Conservation (phyloP, 177 flowering plant species). For the Vitis hybrid region DNA sequence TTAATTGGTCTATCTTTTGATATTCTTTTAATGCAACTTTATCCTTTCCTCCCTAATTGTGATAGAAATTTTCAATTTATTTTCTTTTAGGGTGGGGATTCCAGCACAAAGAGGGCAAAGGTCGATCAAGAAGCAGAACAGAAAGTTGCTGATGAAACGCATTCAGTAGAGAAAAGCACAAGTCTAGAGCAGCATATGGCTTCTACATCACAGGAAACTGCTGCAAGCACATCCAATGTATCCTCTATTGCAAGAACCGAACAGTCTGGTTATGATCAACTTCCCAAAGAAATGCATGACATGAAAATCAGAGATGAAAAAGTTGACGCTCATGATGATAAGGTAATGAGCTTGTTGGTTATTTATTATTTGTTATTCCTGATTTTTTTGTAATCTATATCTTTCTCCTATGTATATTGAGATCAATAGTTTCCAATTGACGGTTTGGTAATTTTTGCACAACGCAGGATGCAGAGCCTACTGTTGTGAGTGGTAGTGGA, state of each 20-base stretch:
- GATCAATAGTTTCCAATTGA: background rate
- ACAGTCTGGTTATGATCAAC: slow-evolving; percentile 52
- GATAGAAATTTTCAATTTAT: background rate
- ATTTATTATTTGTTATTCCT: background rate
- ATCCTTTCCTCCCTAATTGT: background rate
- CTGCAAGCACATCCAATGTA: slow-evolving; percentile 48
- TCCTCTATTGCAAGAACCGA: slow-evolving; percentile 35
- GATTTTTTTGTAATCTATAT: background rate
- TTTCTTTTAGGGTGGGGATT: slow-evolving; percentile 61
- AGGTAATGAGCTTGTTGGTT: slow-evolving; percentile 31
- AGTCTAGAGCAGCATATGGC: slow-evolving; percentile 38
- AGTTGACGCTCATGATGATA: slow-evolving; percentile 50
- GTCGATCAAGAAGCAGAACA: slow-evolving; percentile 62
- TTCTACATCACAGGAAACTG: slow-evolving; percentile 47
- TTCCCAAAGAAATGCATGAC: slow-evolving; percentile 68
- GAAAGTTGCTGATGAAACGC: slow-evolving; percentile 22
- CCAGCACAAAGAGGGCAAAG: slow-evolving; percentile 60
- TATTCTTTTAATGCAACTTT: background rate
- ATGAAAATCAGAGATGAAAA: slow-evolving; percentile 78
- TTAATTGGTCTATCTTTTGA: background rate
- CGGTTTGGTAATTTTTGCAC: slow-evolving; percentile 12
- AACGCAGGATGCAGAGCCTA: slow-evolving; percentile 60
- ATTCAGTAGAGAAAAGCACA: slow-evolving; percentile 25
- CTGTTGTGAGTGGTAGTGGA: slow-evolving; percentile 77
- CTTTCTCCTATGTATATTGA: background rate